Conservation (phyloP, 306 rosid genomes). For the Pterocarpus santalinus region DNA sequence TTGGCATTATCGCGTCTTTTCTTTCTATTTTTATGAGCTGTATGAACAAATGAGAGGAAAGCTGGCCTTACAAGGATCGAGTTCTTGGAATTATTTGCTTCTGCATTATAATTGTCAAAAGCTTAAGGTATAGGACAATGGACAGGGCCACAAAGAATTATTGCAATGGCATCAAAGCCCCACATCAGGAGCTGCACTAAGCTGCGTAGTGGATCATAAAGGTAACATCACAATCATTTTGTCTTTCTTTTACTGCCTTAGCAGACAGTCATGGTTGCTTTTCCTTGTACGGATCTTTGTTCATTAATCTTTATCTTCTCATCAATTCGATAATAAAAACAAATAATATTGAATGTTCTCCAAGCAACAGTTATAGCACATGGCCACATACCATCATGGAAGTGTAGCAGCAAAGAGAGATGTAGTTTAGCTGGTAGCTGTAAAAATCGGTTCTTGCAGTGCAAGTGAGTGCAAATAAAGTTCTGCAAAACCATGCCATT, state of each 20-base stretch:
- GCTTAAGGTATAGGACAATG: neutral
- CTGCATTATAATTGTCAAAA: neutral
- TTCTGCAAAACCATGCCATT: neutral
- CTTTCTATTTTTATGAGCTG: neutral
- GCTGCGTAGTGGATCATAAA: constrained; percentile 45
- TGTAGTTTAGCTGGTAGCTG: constrained; percentile 20
- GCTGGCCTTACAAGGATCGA: neutral
- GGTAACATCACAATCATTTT: constrained; percentile 15
- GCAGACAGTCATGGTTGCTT: constrained; percentile 19
- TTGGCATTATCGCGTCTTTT: neutral
- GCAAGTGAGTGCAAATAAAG: neutral
- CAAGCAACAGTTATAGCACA: constrained; percentile 18
- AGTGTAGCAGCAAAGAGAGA: constrained; percentile 18
- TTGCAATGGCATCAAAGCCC: constrained; percentile 19
- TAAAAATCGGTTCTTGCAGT: constrained; percentile 23
- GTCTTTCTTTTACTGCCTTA: constrained; percentile 35
- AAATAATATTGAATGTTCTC: neutral
- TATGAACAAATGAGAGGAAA: neutral
- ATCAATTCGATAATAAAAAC: neutral
- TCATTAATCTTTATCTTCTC: neutral
- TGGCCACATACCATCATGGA: neutral
- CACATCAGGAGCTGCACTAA: constrained; percentile 34
- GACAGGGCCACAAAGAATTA: constrained; percentile 31
- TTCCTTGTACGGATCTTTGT: constrained; percentile 8
- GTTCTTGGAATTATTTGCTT: no score